A percentile compares a stretch with the other conserved stretches of the same genome.
Conservation (phyloP, 1,139 yeast species). For the Debaryomyces fabryi region DNA sequence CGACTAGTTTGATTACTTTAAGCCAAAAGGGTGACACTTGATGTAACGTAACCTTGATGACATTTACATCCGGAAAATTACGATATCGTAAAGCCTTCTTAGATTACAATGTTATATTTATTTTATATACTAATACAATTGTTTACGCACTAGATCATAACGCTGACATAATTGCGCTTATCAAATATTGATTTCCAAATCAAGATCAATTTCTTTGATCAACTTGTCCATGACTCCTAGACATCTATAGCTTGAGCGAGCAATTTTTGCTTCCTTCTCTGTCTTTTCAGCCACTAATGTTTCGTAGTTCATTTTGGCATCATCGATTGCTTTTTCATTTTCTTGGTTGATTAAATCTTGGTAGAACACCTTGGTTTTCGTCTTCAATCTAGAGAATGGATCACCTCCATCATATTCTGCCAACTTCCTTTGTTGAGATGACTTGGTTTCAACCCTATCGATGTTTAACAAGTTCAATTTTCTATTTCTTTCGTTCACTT, state of each 20-base stretch:
- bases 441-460: conserved; percentile 75
- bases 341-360: conserved; percentile 49
- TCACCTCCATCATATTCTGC: conserved; percentile 58
- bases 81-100: neutral
- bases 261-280: conserved; percentile 43
- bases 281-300: conserved; percentile 39
- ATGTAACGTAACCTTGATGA: neutral
- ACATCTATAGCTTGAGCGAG: conserved; percentile 45
- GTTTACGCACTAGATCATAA: neutral
- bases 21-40: neutral
- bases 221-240: conserved; percentile 49
- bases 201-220: conserved; percentile 38
- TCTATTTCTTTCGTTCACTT: conserved; percentile 80
- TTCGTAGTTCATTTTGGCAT: conserved; percentile 41
- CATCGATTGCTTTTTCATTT: conserved; percentile 47
- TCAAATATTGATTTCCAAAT: conserved; percentile 27
- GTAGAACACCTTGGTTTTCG: conserved; percentile 83
- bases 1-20: neutral
- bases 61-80: neutral
- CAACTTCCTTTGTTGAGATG: conserved; percentile 59
- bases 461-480: conserved; percentile 75
- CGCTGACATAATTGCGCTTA: neutral
- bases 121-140: neutral
- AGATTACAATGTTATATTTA: neutral
- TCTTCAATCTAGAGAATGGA: conserved; percentile 88